phyloP scores from a whole-genome alignment of 2,329 filamentous ascomycete species.

The Colletotrichum costaricense region DNA sequence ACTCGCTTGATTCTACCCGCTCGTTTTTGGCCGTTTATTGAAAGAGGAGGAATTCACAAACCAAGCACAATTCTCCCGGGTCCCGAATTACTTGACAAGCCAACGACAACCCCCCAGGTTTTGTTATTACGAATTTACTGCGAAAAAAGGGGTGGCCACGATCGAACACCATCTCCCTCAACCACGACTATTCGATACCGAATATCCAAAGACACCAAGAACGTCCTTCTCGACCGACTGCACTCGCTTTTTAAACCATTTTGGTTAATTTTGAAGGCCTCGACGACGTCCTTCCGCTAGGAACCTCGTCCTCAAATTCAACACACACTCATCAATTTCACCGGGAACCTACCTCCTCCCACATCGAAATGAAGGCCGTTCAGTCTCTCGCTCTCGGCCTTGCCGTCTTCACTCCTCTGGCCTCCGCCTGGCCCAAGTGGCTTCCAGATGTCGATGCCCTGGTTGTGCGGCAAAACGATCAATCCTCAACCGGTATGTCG shows the following conservation, averaged over 20 bases:
- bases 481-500: conserved; percentile 37
- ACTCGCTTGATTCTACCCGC: conserved; percentile 28
- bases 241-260: neutral
- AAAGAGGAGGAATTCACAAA: conserved; percentile 20
- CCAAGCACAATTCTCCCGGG: neutral
- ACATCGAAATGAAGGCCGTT: conserved; percentile 32
- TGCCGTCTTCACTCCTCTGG: conserved; percentile 48
- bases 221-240: neutral
- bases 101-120: neutral
- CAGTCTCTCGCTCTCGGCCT: conserved; percentile 38
- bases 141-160: conserved; percentile 23
- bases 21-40: conserved; percentile 21
- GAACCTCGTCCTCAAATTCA: neutral
- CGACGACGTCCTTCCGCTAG: neutral
- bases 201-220: neutral
- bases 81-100: neutral
- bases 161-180: neutral
- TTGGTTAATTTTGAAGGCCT: neutral
- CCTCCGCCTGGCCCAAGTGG: conserved; percentile 68
- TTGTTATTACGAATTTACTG: conserved; percentile 19
- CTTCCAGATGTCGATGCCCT: conserved; percentile 64
- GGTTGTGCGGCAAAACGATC: conserved; percentile 60
- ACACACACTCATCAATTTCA: neutral
- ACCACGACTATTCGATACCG: neutral
- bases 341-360: neutral